phyloP scores from a whole-genome alignment of 805 yeast species.

The Saccharomycopsis sp. region DNA sequence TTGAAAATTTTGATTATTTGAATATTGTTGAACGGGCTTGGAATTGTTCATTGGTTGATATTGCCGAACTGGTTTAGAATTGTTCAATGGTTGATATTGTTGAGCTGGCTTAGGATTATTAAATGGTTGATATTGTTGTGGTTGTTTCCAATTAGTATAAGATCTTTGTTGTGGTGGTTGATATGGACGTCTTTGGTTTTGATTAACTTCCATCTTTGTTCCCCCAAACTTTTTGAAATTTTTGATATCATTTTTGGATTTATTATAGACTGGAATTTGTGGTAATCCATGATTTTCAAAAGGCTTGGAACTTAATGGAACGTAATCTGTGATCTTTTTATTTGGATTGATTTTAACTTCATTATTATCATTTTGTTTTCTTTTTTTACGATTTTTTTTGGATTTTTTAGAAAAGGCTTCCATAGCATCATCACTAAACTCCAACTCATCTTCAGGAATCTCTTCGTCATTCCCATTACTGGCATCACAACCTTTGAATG shows the following conservation, averaged over 20 bases:
- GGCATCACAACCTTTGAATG: slow-evolving; percentile 84
- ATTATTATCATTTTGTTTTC: slow-evolving; percentile 21
- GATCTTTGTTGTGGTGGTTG: not conserved
- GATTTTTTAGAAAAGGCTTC: slow-evolving; percentile 62
- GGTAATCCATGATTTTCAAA: not conserved
- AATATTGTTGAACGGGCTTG: not conserved
- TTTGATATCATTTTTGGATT: too few species aligned
- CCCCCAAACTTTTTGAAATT: too few species aligned
- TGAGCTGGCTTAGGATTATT: not conserved
- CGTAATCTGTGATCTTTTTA: not conserved
- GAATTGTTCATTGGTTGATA: too few species aligned
- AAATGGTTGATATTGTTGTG: not conserved
- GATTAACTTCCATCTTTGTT: too few species aligned
- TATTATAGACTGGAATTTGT: not conserved
- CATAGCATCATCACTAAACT: slow-evolving; percentile 88
- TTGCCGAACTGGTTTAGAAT: not conserved
- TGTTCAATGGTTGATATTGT: not conserved
- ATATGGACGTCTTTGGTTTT: not conserved
- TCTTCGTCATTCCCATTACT: slow-evolving; percentile 94
- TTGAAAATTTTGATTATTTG: not conserved
- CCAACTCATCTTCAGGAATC: slow-evolving; percentile 85
- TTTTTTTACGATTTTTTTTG: slow-evolving; percentile 50
- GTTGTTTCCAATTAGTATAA: not conserved
- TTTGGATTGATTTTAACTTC: not conserved
- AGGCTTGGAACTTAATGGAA: not conserved